phyloP scores from a whole-genome alignment of 2,329 filamentous ascomycete species.

The Amauroascus verrucosus region DNA sequence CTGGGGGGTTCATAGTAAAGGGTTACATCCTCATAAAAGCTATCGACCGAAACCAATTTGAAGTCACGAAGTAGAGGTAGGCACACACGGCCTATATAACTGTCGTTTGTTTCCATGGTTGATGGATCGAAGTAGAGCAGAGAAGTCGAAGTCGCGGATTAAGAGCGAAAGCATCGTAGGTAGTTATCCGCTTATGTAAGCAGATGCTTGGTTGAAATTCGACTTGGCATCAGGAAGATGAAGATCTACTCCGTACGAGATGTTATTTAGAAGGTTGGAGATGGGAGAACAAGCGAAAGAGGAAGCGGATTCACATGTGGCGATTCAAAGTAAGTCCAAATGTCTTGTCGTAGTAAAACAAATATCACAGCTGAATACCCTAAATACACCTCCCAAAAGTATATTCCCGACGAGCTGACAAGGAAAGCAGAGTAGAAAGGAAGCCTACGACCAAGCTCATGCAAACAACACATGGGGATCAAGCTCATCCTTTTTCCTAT shows the following conservation, averaged over 20 bases:
- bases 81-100: slow-evolving; percentile 13
- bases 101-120: slow-evolving; percentile 14
- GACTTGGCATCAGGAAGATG: neutral
- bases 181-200: neutral
- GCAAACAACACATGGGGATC: slow-evolving; percentile 69
- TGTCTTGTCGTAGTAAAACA: too few relatives aligned
- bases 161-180: neutral
- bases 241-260: neutral
- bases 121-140: neutral
- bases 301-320: too few relatives aligned
- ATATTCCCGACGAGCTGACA: too few relatives aligned
- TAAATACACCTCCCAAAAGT: too few relatives aligned
- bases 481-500: slow-evolving; percentile 56
- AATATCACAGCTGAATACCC: too few relatives aligned
- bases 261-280: neutral
- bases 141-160: neutral
- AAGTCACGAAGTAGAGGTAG: neutral
- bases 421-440: too few relatives aligned
- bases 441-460: slow-evolving; percentile 32
- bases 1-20: slow-evolving; percentile 23
- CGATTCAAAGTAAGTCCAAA: too few relatives aligned
- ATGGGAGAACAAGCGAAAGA: neutral
- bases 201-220: neutral
- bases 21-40: slow-evolving; percentile 15
- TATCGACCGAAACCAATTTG: slow-evolving; percentile 6